phyloP scores from a whole-genome alignment of 306 rosid genomes.

The Echinosophora koreensis region DNA sequence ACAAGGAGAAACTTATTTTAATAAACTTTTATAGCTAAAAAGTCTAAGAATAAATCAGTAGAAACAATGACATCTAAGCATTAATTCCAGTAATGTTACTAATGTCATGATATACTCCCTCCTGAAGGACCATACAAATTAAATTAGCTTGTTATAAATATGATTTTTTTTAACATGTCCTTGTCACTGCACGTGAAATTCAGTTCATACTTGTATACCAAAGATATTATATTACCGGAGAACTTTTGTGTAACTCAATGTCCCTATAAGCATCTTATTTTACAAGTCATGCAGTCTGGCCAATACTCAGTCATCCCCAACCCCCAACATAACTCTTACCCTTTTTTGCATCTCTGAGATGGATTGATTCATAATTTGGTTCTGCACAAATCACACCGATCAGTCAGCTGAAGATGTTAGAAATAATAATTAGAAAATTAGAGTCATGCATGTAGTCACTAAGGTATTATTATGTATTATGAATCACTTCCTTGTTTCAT shows the following conservation, averaged over 20 bases:
- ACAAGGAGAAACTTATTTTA: not conserved
- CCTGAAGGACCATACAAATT: not conserved
- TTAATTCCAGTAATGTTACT: not conserved
- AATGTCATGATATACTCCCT: not conserved
- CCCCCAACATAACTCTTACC: constrained; percentile 53
- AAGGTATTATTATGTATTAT: not conserved
- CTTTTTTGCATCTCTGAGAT: constrained; percentile 74
- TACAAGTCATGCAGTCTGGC: not conserved
- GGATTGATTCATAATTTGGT: constrained; percentile 80
- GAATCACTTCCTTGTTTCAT: not conserved
- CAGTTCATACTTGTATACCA: not conserved
- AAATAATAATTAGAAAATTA: not conserved
- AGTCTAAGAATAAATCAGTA: not conserved
- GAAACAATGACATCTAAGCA: not conserved
- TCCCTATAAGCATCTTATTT: not conserved
- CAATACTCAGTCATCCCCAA: not conserved
- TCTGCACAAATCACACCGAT: constrained; percentile 59
- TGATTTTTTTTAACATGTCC: not conserved
- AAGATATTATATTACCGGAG: not conserved
- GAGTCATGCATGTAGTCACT: not conserved
- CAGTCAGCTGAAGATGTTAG: not conserved
- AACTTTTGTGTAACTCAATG: not conserved
- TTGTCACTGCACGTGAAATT: constrained; percentile 2
- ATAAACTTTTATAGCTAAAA: not conserved
- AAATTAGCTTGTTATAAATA: not conserved